Conservation (phyloP, 1,284 basidiomycete genomes). For the Fomes fomentarius region DNA sequence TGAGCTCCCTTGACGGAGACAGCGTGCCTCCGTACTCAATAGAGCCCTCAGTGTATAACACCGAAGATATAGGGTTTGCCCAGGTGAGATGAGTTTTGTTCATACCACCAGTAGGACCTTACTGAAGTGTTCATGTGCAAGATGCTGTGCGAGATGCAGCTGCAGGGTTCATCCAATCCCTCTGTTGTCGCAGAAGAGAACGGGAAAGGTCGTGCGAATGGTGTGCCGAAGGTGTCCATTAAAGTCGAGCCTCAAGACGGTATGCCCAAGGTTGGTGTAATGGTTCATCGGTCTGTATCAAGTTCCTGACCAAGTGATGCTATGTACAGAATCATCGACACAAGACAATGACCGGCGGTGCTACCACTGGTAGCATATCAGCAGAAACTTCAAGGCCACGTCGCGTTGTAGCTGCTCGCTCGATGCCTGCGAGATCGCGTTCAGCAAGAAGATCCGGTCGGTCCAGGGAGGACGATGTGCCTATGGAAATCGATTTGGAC, state of each 20-base stretch:
- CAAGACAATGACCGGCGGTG: neutral
- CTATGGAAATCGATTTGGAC: conserved; percentile 19
- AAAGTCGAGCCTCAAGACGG: conserved; percentile 6
- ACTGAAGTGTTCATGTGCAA: neutral
- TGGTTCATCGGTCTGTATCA: neutral
- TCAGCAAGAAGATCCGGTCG: conserved; percentile 10
- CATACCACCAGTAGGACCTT: neutral
- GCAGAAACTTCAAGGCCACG: conserved; percentile 9
- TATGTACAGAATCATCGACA: neutral
- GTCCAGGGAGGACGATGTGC: conserved; percentile 12
- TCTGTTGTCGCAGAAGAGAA: neutral
- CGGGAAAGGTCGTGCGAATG: neutral
- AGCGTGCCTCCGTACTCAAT: conserved; percentile 27
- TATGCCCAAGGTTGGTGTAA: neutral
- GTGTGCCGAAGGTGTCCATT: neutral
- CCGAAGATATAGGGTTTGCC: conserved; percentile 46
- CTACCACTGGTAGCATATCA: conserved; percentile 5
- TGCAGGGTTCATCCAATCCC: conserved; percentile 9
- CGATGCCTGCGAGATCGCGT: conserved; percentile 7
- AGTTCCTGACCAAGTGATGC: neutral
- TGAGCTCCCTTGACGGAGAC: conserved; percentile 73
- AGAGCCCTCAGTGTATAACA: conserved; percentile 29
- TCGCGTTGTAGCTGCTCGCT: conserved; percentile 10
- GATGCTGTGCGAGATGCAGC: conserved; percentile 24
- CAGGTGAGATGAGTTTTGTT: conserved; percentile 31